phyloP scores from a whole-genome alignment of 257 asterid species.

The Fraxinus pennsylvanica region DNA sequence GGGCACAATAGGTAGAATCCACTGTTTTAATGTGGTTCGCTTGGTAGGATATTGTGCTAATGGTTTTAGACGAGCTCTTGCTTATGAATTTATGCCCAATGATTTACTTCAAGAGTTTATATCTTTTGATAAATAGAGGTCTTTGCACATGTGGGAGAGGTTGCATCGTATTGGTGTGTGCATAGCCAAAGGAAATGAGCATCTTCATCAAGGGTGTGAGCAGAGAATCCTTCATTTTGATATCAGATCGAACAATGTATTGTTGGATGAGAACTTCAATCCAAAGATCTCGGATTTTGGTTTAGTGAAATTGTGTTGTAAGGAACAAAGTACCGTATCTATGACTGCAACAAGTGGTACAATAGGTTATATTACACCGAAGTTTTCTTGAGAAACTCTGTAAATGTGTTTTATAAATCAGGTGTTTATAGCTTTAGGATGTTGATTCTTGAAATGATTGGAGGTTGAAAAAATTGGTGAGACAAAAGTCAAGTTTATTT shows the following conservation, averaged over 20 bases:
- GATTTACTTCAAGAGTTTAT: too few relatives aligned
- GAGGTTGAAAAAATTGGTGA: slow-evolving; percentile 4
- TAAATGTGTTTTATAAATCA: slow-evolving; percentile 28
- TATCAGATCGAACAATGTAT: slow-evolving; percentile 36
- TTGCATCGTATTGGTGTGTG: slow-evolving; percentile 32
- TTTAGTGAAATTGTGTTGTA: slow-evolving; percentile 22
- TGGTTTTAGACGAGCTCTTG: background rate
- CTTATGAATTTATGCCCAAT: background rate
- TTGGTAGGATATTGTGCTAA: background rate
- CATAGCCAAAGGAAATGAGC: slow-evolving; percentile 37
- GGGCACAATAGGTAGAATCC: slow-evolving; percentile 1
- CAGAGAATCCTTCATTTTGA: slow-evolving; percentile 33
- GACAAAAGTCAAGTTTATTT: slow-evolving; percentile 18
- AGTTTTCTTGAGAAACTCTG: slow-evolving; percentile 26
- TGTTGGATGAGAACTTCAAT: slow-evolving; percentile 24
- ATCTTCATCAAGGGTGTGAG: slow-evolving; percentile 29
- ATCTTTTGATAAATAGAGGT: background rate
- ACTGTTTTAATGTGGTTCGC: background rate
- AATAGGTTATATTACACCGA: slow-evolving; percentile 40
- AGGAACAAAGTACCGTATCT: slow-evolving; percentile 10
- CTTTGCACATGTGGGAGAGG: slow-evolving; percentile 19
- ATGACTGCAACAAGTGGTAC: slow-evolving; percentile 34
- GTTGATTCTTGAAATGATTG: slow-evolving; percentile 30
- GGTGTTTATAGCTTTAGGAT: slow-evolving; percentile 39
- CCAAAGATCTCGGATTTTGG: slow-evolving; percentile 35